Evolutionary conservation across 169 alveolate species (phyloP).

Genomic region (Plasmodium vinckei): DNA sequence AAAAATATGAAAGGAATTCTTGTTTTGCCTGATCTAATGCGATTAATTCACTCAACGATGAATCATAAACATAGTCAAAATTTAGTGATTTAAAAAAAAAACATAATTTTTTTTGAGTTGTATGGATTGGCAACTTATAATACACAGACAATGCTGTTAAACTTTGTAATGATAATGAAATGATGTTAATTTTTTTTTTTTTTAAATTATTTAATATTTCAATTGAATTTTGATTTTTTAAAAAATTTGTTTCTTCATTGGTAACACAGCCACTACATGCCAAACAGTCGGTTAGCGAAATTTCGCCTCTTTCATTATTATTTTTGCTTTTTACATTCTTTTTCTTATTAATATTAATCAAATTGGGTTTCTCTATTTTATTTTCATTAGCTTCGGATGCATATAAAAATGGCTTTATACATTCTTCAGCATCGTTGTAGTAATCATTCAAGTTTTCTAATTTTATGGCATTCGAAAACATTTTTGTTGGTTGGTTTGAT

Average conservation of each 20-base stretch:
- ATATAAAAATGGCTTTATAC: constrained; percentile 85
- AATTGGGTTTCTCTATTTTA: constrained; percentile 39
- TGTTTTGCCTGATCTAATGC: constrained; percentile 55
- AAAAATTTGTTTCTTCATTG: constrained; percentile 91
- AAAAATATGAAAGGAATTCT: constrained; percentile 69
- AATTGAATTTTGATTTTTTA: constrained; percentile 86
- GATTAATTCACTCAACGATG: constrained; percentile 74
- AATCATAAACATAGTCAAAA: constrained; percentile 77
- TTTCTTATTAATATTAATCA: constrained; percentile 44
- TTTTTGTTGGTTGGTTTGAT: neutral
- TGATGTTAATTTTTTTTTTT: constrained; percentile 76
- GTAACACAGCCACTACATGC: constrained; percentile 96
- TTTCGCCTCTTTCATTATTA: constrained; percentile 32
- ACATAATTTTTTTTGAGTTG: constrained; percentile 76
- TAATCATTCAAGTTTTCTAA: constrained; percentile 88
- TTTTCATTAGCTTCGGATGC: constrained; percentile 71
- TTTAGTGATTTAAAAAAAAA: constrained; percentile 76
- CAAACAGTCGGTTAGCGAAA: constrained; percentile 89
- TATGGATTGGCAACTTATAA: constrained; percentile 67
- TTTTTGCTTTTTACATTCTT: constrained; percentile 12
- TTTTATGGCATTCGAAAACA: constrained; percentile 87
- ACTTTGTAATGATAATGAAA: constrained; percentile 88
- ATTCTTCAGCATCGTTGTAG: constrained; percentile 87
- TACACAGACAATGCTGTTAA: constrained; percentile 85
- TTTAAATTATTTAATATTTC: constrained; percentile 79